These are phyloP conservation scores for Talaromyces sp. DNA, from an alignment of 2,329 filamentous ascomycete genomes.

Conservation along the genomic window DNA sequence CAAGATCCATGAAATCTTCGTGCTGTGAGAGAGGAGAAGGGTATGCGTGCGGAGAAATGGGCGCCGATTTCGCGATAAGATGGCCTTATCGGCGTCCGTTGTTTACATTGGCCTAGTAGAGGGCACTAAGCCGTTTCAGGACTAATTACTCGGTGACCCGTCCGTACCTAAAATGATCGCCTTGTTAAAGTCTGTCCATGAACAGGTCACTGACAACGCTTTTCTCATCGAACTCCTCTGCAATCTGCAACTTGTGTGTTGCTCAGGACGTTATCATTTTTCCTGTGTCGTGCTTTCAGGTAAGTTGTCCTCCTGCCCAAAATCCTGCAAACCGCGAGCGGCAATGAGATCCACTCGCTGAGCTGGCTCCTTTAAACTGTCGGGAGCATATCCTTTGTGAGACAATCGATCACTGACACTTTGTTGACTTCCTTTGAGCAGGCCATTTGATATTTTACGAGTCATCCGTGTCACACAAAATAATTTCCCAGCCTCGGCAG, in stretches of 20 bases:
- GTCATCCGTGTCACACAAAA: neutral
- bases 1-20: neutral
- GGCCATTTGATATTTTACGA: neutral
- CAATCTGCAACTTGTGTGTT: neutral
- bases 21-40: neutral
- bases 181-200: conserved; percentile 1
- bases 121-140: neutral
- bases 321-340: neutral
- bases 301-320: neutral
- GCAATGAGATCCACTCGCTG: neutral
- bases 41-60: conserved; percentile 7
- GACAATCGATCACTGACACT: neutral
- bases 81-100: conserved; percentile 9
- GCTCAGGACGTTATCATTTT: neutral
- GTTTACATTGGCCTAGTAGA: neutral
- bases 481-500: neutral
- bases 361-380: neutral
- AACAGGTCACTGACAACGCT: neutral
- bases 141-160: neutral
- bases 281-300: neutral
- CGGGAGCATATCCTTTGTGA: neutral
- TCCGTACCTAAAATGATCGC: conserved; percentile 5
- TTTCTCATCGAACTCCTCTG: neutral
- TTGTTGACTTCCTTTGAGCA: neutral
- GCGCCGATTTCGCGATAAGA: conserved; percentile 1